Percentiles rank a stretch among this genome's conserved stretches.
These are phyloP conservation scores for Neoascochyta sp. DNA, from an alignment of 2,329 filamentous ascomycete genomes.

Conservation along the genomic window DNA sequence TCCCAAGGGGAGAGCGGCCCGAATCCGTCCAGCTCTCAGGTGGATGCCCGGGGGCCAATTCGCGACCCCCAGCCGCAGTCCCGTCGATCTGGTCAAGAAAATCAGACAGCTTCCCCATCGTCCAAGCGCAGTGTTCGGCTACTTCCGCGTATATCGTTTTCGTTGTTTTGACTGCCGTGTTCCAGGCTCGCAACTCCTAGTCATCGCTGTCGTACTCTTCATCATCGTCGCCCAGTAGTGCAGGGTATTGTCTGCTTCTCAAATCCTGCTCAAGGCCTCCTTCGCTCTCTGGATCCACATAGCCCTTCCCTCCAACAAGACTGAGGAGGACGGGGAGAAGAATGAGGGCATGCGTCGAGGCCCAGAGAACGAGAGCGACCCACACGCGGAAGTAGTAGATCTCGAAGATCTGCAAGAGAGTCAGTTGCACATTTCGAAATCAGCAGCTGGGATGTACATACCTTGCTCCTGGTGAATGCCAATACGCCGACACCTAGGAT, in stretches of 20 bases:
- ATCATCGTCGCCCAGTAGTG: constrained; percentile 62
- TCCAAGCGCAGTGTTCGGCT: too few relatives aligned
- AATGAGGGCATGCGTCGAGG: constrained; percentile 80
- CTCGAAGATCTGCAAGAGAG: constrained; percentile 74
- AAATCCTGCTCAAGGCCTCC: constrained; percentile 88
- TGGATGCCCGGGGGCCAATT: too few relatives aligned
- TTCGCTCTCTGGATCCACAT: constrained; percentile 80
- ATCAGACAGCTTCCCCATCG: too few relatives aligned
- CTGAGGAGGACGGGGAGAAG: constrained; percentile 89
- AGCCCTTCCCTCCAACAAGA: constrained; percentile 76
- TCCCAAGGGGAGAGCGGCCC: too few relatives aligned
- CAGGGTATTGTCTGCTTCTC: constrained; percentile 71
- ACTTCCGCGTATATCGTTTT: too few relatives aligned
- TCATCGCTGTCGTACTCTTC: constrained; percentile 62
- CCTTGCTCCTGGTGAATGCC: constrained; percentile 87
- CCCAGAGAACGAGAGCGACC: constrained; percentile 86
- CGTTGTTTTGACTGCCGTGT: too few relatives aligned
- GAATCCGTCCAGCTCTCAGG: too few relatives aligned
- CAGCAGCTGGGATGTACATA: constrained; percentile 10
- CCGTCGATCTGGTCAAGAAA: too few relatives aligned
- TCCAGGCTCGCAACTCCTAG: constrained; percentile 8
- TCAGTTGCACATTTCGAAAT: neutral
- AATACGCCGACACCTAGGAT: constrained; percentile 86
- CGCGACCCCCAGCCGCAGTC: too few relatives aligned
- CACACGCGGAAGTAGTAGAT: constrained; percentile 99